Evolutionary conservation across 495 filamentous ascomycete genomes (phyloP).

Genomic region (Xylaria intraflava): DNA sequence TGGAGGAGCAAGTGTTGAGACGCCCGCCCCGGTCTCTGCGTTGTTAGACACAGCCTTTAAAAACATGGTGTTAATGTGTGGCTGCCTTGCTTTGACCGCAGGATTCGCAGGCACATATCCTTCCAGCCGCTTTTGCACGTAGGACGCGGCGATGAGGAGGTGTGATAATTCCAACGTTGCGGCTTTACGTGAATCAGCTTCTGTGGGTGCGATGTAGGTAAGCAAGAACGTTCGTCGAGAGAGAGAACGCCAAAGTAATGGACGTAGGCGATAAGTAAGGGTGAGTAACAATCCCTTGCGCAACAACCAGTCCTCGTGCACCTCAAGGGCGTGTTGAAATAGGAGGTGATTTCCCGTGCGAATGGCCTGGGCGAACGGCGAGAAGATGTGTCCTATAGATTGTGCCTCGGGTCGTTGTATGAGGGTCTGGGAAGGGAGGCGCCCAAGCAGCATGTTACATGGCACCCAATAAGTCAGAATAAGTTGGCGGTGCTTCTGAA

Average conservation of each 20-base stretch:
- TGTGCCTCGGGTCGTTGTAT: constrained; percentile 65
- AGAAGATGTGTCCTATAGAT: constrained; percentile 63
- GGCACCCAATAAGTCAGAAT: constrained; percentile 83
- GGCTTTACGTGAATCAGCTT: constrained; percentile 45
- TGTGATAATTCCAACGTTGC: constrained; percentile 52
- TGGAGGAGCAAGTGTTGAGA: constrained; percentile 36
- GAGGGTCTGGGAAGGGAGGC: constrained; percentile 65
- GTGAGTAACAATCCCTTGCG: constrained; percentile 67
- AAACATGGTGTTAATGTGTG: constrained; percentile 31
- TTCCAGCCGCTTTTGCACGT: constrained; percentile 46
- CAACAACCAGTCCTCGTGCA: constrained; percentile 62
- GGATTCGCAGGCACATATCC: constrained; percentile 36
- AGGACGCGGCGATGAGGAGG: constrained; percentile 45
- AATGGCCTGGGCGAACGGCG: constrained; percentile 68
- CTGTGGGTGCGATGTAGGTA: constrained; percentile 49
- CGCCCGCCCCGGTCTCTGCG: constrained; percentile 14
- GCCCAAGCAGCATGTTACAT: constrained; percentile 75
- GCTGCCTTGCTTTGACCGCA: constrained; percentile 17
- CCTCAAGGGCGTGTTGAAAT: constrained; percentile 60
- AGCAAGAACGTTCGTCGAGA: constrained; percentile 64
- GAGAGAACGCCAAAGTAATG: constrained; percentile 79
- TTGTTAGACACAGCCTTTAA: constrained; percentile 37
- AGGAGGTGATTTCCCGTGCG: constrained; percentile 68
- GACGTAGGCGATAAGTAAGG: constrained; percentile 62
- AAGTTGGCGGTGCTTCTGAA: constrained; percentile 62